Evolutionary conservation across 148 eudicot genomes (phyloP), one percentile per base, ranked within the genome.

Genomic region (Rhododendron henanense): DNA sequence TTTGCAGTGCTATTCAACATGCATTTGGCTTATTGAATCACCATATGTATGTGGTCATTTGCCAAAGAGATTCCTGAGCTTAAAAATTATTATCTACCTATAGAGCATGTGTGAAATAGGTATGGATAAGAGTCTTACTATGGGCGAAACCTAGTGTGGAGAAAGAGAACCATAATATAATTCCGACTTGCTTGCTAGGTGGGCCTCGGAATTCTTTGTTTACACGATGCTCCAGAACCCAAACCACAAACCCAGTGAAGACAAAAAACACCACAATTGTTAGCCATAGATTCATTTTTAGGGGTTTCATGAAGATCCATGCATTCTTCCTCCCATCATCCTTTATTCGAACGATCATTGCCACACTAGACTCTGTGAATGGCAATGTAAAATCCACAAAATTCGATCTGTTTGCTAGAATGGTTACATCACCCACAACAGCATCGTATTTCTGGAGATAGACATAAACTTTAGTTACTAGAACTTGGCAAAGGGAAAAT

Each of bases 231-330:
- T 94, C 98, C 41, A 95, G 90, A 14, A 93, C 90, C 97, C 96
- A 92, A 67, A 95, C 91, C 1, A 93, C 93, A 51, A 94, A 90
- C 7, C 94, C 97, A 4, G 90, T 91, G 90, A 88, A 92, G 45
- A 94, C 53, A 79, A 91, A 92, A 79, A 93, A 92, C 18, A 87
- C 84, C 4, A 90, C 91, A 44, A 78, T 90, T 74, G 92, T 91
- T 74, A 92, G 67, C 98, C 97, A 95, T 14, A 95, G 87, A 65
- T 92, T 93, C 88, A 67, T 87, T 8, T 92, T 88, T 37, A 94
- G 84, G 10, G 98, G 98, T 83, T 90, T 93, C 85, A 93, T 84
- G 88, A 94, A 95, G 10, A 93, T 91, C 98, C 96, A 94, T 0
- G 92, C 92, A 37, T 92, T 90, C 79, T 88, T 90, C 55, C 84